phyloP scores from a whole-genome alignment of 2,329 filamentous ascomycete genomes.

The Ramichloridium luteum region DNA sequence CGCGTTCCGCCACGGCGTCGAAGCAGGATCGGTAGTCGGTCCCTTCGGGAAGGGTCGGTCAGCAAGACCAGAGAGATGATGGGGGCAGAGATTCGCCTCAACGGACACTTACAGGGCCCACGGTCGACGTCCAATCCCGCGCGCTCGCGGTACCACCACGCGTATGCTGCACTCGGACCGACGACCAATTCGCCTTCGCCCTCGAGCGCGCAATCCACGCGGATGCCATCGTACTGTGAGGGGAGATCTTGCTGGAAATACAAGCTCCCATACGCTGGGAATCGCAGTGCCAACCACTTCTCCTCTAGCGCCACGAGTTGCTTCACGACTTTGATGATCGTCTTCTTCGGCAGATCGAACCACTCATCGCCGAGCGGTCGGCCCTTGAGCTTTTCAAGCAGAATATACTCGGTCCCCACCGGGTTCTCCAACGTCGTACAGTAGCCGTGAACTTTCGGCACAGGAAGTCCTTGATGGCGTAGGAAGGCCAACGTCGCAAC shows the following conservation, averaged over 20 bases:
- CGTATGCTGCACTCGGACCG: conserved; percentile 20
- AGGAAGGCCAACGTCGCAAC: conserved; percentile 11
- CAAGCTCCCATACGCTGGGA: conserved; percentile 16
- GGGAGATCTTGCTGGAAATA: conserved; percentile 21
- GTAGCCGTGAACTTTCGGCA: conserved; percentile 9
- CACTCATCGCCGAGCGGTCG: conserved; percentile 9
- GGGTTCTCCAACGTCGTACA: conserved; percentile 7
- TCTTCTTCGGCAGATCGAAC: conserved; percentile 7
- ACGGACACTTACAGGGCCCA: conserved; percentile 22
- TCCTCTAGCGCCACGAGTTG: conserved; percentile 2
- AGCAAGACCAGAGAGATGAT: too few relatives aligned
- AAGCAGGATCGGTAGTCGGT: conserved; percentile 15
- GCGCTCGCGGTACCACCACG: conserved; percentile 21
- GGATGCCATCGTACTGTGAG: conserved; percentile 6
- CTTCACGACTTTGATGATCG: conserved; percentile 11
- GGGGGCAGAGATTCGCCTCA: background rate
- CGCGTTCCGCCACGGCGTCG: conserved; percentile 21
- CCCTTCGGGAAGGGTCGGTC: conserved; percentile 8
- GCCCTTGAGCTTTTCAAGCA: conserved; percentile 8
- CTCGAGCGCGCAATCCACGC: conserved; percentile 1
- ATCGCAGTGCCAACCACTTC: background rate
- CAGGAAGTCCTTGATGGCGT: conserved; percentile 5
- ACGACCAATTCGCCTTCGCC: conserved; percentile 15
- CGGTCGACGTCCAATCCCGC: conserved; percentile 14
- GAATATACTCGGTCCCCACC: conserved; percentile 9